Evolutionary conservation across 2,329 filamentous ascomycete species (phyloP).

Genomic region (Dryadomyces quercivorus): DNA sequence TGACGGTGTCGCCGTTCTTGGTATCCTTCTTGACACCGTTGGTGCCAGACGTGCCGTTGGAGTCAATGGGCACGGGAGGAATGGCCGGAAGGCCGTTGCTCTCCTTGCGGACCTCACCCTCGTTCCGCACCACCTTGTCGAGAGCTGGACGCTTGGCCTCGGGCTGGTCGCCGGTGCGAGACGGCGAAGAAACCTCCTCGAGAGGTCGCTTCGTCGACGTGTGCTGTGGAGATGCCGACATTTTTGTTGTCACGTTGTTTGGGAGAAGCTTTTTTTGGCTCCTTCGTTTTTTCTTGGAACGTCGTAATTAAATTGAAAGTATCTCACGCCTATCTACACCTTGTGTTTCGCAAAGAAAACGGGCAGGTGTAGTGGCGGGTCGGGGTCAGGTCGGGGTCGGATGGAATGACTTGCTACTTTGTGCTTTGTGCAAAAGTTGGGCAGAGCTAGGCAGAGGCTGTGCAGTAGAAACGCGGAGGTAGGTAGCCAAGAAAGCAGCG

Average conservation of each 20-base stretch:
- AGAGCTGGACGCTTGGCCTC: slow-evolving; percentile 94
- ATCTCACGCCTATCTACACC: slow-evolving; percentile 63
- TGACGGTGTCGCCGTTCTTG: slow-evolving; percentile 54
- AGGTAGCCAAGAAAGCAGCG: not conserved
- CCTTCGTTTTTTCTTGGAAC: slow-evolving; percentile 20
- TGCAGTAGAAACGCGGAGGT: not conserved
- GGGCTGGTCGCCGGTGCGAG: slow-evolving; percentile 80
- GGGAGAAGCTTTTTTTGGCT: slow-evolving; percentile 25
- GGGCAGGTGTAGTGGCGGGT: slow-evolving; percentile 65
- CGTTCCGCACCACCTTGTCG: slow-evolving; percentile 75
- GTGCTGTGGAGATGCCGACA: slow-evolving; percentile 59
- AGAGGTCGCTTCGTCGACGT: slow-evolving; percentile 82
- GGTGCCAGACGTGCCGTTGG: slow-evolving; percentile 35
- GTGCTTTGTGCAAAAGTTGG: too few species aligned
- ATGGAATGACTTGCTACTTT: not conserved
- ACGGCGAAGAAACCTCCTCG: slow-evolving; percentile 93
- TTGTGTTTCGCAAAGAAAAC: slow-evolving; percentile 75
- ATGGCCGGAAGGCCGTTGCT: slow-evolving; percentile 21
- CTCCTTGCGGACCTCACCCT: slow-evolving; percentile 36
- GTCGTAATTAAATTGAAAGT: slow-evolving; percentile 26
- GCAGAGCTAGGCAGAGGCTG: slow-evolving; percentile 12
- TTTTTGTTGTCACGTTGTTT: slow-evolving; percentile 20
- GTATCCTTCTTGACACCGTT: slow-evolving; percentile 37
- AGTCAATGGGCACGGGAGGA: slow-evolving; percentile 24
- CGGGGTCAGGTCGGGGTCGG: slow-evolving; percentile 15